Conservation (phyloP, 257 asterid species). For the Fraxinus americana region DNA sequence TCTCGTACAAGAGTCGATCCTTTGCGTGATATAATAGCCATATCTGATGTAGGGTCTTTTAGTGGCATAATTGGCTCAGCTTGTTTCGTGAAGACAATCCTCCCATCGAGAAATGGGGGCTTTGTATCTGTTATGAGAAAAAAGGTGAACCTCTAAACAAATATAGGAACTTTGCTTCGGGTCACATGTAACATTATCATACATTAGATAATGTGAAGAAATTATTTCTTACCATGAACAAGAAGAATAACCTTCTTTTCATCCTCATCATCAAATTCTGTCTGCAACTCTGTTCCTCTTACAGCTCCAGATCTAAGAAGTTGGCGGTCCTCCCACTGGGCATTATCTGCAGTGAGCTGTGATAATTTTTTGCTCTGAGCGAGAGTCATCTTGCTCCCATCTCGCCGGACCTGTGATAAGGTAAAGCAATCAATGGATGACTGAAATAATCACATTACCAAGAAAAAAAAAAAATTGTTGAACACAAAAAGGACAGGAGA, state of each 20-base stretch:
- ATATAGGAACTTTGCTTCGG: conserved; percentile 10
- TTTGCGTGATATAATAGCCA: conserved; percentile 97
- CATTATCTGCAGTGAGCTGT: conserved; percentile 97
- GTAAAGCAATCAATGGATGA: conserved; percentile 1
- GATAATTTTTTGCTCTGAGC: conserved; percentile 93
- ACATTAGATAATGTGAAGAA: conserved; percentile 11
- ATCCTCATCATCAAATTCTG: conserved; percentile 95
- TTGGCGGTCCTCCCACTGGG: conserved; percentile 99
- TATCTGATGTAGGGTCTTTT: conserved; percentile 96
- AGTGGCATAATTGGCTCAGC: conserved; percentile 95
- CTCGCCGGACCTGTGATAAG: conserved; percentile 68
- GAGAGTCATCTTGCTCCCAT: conserved; percentile 96
- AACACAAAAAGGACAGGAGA: not conserved
- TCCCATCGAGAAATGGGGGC: conserved; percentile 97
- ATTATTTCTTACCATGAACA: conserved; percentile 70
- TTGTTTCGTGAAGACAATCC: conserved; percentile 90
- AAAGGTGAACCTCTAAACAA: conserved; percentile 27
- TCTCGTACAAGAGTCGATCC: conserved; percentile 89
- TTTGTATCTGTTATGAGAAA: conserved; percentile 70
- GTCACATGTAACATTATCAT: conserved; percentile 23
- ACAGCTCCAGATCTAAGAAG: conserved; percentile 98
- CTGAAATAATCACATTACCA: not conserved
- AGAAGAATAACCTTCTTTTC: conserved; percentile 93
- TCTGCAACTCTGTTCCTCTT: conserved; percentile 90
- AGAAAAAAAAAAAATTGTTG: not conserved